phyloP scores from a whole-genome alignment of 2,329 filamentous ascomycete species.

The Monilinia fructigena region DNA sequence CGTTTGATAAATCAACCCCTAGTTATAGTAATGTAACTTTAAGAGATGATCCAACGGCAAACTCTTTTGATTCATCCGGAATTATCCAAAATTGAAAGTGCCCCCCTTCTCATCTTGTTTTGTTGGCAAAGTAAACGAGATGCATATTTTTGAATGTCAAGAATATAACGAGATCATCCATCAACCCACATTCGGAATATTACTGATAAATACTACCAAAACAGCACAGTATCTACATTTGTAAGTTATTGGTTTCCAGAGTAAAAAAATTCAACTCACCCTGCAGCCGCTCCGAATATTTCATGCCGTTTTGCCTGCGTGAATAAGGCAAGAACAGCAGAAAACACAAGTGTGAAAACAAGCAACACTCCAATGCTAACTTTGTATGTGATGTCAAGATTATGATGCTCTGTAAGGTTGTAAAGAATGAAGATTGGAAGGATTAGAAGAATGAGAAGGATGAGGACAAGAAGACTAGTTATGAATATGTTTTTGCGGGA shows the following conservation, averaged over 20 bases:
- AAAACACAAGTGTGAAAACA: constrained; percentile 32
- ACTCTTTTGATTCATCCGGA: too few species aligned
- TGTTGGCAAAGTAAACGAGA: too few species aligned
- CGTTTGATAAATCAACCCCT: too few species aligned
- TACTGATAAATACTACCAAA: constrained; percentile 31
- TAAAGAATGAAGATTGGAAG: constrained; percentile 30
- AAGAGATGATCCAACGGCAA: too few species aligned
- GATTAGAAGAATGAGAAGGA: constrained; percentile 17
- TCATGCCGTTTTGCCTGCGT: constrained; percentile 35
- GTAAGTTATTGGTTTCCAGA: background rate
- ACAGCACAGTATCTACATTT: constrained; percentile 30
- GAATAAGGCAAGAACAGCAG: constrained; percentile 28
- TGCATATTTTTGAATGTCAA: too few species aligned
- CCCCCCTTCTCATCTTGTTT: too few species aligned
- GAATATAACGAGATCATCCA: background rate
- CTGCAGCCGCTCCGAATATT: constrained; percentile 35
- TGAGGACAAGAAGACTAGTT: constrained; percentile 2
- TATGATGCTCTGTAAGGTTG: constrained; percentile 12
- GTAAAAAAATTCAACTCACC: constrained; percentile 25
- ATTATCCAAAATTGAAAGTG: too few species aligned
- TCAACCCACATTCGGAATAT: constrained; percentile 22
- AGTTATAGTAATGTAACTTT: too few species aligned
- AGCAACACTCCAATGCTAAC: constrained; percentile 30
- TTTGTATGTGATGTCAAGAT: constrained; percentile 21
- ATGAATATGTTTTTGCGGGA: constrained; percentile 20